Percentiles rank a stretch among this genome's conserved stretches.
Conservation (phyloP, 345 rosid genomes). For the Melastoma malabathricum region DNA sequence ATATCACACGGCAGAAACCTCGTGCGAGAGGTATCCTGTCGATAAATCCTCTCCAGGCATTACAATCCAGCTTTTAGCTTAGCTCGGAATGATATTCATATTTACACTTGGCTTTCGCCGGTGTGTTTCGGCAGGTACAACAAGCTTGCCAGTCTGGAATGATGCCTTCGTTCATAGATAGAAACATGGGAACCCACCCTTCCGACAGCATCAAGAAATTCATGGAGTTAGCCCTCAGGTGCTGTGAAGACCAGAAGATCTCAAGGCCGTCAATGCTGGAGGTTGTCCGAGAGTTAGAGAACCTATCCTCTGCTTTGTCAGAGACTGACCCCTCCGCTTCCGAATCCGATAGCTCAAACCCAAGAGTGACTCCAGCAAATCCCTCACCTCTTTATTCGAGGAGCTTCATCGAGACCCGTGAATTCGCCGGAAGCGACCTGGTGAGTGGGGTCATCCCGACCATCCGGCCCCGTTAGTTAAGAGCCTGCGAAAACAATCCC, state of each 20-base stretch:
- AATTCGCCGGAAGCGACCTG: constrained; percentile 71
- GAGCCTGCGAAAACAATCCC: not conserved
- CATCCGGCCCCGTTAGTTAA: constrained; percentile 33
- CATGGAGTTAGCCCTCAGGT: constrained; percentile 51
- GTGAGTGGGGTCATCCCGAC: constrained; percentile 68
- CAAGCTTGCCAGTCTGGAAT: constrained; percentile 52
- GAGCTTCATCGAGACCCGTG: constrained; percentile 35
- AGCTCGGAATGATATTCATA: not conserved
- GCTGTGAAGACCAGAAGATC: constrained; percentile 59
- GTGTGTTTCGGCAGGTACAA: constrained; percentile 28
- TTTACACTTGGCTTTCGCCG: not conserved
- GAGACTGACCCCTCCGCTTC: constrained; percentile 25
- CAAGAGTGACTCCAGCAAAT: constrained; percentile 13
- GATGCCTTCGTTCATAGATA: constrained; percentile 61
- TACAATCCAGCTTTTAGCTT: not conserved
- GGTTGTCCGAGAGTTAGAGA: constrained; percentile 77
- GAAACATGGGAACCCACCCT: constrained; percentile 68
- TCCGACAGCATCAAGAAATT: constrained; percentile 65
- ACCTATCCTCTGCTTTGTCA: constrained; percentile 48
- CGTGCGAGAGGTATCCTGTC: constrained; percentile 58
- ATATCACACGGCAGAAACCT: constrained; percentile 81
- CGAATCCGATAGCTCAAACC: constrained; percentile 6
- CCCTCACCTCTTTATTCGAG: constrained; percentile 29
- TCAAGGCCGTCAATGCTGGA: constrained; percentile 79
- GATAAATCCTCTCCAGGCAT: too few species aligned